Conservation (phyloP, 2,329 filamentous ascomycete species). For the Bipolaris sorokiniana region DNA sequence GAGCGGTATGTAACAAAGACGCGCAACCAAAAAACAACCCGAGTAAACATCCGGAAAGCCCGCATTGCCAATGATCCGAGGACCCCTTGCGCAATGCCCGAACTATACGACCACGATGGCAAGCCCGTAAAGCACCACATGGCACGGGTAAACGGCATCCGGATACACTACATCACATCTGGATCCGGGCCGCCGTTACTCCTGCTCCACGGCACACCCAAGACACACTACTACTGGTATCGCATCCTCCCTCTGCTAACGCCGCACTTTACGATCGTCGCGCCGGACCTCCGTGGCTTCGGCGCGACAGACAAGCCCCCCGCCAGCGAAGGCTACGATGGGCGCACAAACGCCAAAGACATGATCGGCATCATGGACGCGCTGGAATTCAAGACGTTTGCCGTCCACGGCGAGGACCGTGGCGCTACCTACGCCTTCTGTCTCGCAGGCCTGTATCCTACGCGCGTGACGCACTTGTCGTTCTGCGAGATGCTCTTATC, state of each 20-base stretch:
- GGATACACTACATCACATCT: conserved; percentile 30
- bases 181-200: conserved; percentile 28
- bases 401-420: conserved; percentile 66
- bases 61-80: neutral
- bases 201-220: conserved; percentile 31
- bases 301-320: conserved; percentile 51
- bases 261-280: conserved; percentile 46
- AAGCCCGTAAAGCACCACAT: conserved; percentile 23
- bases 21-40: too few relatives aligned
- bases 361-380: conserved; percentile 42
- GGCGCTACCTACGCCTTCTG: conserved; percentile 29
- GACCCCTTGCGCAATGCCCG: conserved; percentile 19
- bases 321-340: conserved; percentile 47
- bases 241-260: conserved; percentile 44
- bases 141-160: conserved; percentile 31
- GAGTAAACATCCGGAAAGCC: too few relatives aligned
- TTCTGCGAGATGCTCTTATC: conserved; percentile 33
- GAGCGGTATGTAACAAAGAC: too few relatives aligned
- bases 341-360: conserved; percentile 45
- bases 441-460: conserved; percentile 24
- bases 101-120: conserved; percentile 25
- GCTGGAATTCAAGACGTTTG: conserved; percentile 73
- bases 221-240: conserved; percentile 47
- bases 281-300: conserved; percentile 48
- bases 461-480: conserved; percentile 25